Base-by-base conservation (phyloP, 2,329 filamentous ascomycete species). In the Aspergillus pseudoglaucus region DNA sequence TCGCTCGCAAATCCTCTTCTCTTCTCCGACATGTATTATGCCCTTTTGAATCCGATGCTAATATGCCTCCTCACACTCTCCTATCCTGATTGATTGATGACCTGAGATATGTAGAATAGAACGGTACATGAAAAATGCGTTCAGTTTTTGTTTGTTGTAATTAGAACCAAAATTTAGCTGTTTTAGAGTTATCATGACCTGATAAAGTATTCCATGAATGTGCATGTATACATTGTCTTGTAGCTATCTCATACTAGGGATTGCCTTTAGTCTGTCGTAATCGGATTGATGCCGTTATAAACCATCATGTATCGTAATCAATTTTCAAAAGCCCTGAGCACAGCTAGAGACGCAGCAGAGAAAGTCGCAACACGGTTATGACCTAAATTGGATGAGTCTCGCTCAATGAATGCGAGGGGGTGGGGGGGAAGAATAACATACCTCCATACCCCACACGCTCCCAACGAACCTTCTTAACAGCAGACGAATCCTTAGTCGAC, bases 371-470 rank as follows among this genome's bases (percentile, higher is more conserved):
- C 62, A n/a, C 61, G 60, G 44, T 72, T 70, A 48, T 72, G 69
- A 32, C 68, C 68, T 71, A 45, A n/a, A 27, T n/a, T 30, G 3
- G 41, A 39, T 27, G 32, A 41, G 12, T 14, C 17, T 32, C 14
- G 2, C 14, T n/a, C n/a, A n/a, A n/a, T n/a, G n/a, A n/a, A n/a
- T n/a, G n/a, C n/a, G n/a, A n/a, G n/a, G n/a, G n/a, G n/a, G n/a
- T n/a, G n/a, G n/a, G n/a, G n/a, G n/a, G n/a, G n/a, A n/a, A n/a
- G n/a, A n/a, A n/a, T n/a, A n/a, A n/a, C 63, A 52, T 65, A 66
- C 72, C 72, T 44, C 72, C 72, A 46, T 73, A 69, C 46, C 59
- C 57, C 27, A 73, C 64, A 44, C 68, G 66, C 47, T 74, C 68
- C 72, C 71, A 75, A 25, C 68, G 56, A 4, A 74, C 66, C 37